Evolutionary conservation across 2,329 filamentous ascomycete species (phyloP).

Genomic region (Leptodontidium sp.): DNA sequence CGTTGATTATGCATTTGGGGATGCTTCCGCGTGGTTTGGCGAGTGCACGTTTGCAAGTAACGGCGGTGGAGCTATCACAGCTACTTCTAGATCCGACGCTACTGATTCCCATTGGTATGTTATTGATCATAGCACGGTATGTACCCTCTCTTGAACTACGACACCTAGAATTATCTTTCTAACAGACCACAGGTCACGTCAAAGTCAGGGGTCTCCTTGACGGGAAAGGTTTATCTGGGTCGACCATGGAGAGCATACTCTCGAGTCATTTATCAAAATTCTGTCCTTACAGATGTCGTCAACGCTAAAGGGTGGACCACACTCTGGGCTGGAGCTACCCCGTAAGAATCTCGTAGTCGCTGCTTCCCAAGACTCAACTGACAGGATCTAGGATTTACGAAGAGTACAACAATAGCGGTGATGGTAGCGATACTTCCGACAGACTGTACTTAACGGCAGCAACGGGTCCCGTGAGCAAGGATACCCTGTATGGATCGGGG

Average conservation of each 20-base stretch:
- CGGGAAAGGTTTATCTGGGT: slow-evolving; percentile 57
- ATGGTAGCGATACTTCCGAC: no score
- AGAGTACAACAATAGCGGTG: no score
- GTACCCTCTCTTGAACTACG: slow-evolving; percentile 18
- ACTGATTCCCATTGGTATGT: slow-evolving; percentile 50
- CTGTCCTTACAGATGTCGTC: slow-evolving; percentile 55
- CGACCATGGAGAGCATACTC: slow-evolving; percentile 59
- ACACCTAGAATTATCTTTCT: not conserved
- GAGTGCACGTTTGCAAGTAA: slow-evolving; percentile 38
- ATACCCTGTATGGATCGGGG: no score
- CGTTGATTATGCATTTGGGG: slow-evolving; percentile 63
- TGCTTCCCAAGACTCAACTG: no score
- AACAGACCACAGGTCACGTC: not conserved
- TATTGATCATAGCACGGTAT: slow-evolving; percentile 58
- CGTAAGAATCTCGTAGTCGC: no score
- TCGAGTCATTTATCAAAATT: slow-evolving; percentile 58
- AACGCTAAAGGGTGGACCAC: not conserved
- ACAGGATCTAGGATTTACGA: no score
- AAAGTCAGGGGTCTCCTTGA: slow-evolving; percentile 28
- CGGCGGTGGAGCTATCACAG: no score
- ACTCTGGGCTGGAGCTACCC: no score
- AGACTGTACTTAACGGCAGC: no score
- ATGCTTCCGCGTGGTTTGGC: slow-evolving; percentile 57
- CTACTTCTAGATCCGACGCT: slow-evolving; percentile 47
- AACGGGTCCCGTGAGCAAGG: no score